phyloP scores from a whole-genome alignment of 257 asterid genomes.

The Fraxinus quadrangulata region DNA sequence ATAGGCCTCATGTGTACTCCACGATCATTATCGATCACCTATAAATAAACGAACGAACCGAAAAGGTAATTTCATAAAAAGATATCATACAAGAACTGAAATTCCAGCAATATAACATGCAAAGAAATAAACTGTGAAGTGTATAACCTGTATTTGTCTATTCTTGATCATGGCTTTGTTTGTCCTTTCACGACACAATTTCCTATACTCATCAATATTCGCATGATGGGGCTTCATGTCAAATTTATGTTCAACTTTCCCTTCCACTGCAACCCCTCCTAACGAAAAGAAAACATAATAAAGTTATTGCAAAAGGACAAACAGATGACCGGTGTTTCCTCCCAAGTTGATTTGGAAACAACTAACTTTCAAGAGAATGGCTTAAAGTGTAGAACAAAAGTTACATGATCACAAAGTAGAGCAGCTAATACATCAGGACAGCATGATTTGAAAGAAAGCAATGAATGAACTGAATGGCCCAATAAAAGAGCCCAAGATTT shows the following conservation, averaged over 20 bases:
- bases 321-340: background rate
- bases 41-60: slow-evolving; percentile 18
- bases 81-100: slow-evolving; percentile 4
- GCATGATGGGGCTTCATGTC: slow-evolving; percentile 88
- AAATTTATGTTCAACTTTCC: slow-evolving; percentile 91
- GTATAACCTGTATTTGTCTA: slow-evolving; percentile 81
- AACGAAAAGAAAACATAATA: slow-evolving; percentile 3
- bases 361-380: background rate
- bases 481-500: background rate
- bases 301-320: background rate
- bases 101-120: slow-evolving; percentile 10
- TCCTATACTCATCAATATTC: slow-evolving; percentile 66
- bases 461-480: background rate
- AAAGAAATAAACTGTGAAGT: background rate
- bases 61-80: slow-evolving; percentile 14
- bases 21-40: slow-evolving; percentile 88
- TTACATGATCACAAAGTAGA: background rate
- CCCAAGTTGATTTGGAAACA: background rate
- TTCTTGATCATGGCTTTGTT: slow-evolving; percentile 84
- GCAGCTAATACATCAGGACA: background rate
- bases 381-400: background rate
- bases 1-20: slow-evolving; percentile 95
- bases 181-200: slow-evolving; percentile 94
- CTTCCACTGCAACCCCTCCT: slow-evolving; percentile 65
- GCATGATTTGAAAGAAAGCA: background rate